Base-by-base conservation (phyloP, 2,329 filamentous ascomycete species). In the Akanthomyces muscarius region DNA sequence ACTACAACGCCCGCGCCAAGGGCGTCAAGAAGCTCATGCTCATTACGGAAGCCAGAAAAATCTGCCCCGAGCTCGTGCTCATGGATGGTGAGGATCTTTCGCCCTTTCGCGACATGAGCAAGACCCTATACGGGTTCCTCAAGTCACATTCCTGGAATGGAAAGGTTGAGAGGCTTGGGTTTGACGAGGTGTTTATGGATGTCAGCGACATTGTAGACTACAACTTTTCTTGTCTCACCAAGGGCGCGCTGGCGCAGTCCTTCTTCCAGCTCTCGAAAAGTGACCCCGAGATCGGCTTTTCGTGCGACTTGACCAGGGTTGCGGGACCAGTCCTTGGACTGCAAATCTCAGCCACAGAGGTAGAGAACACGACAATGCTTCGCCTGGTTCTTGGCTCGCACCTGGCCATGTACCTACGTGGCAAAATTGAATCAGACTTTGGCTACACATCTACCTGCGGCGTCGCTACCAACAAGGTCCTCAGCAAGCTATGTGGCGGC, bases 381-480 rank as follows among this genome's bases (percentile, higher is more conserved):
- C 86, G 89, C 47, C 80, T 97, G 41, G 78, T 89, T 14, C 78
- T 97, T 10, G 93, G 86, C 5, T 95, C 92, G 13, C 92, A 97
- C 75, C 78, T 98, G 38, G 92, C 92, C 5, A 80, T 85, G 36
- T 81, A 94, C 71, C 75, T 98, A 30, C 87, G 94, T 14, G 78
- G 82, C 62, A 84, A 85, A 70, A 79, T 98, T 13, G 90, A 96
- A 70, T 80, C 87, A 52, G 81, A 91, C 52, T 89, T 87, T 70
- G 91, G 92, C 1, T 97, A 94, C 75, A 97, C 92, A 0, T 89
- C 89, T 33, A 94, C 93, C 1, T 92, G 91, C 48, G 94, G 94
- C 4, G 86, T 98, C 25, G 89, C 92, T 2, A 96, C 91, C 0
- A 94, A 89, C 70, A 98, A 98, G 74, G 75, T 94, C 5, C 80